Conservation (phyloP, 139 green algal species). For the Haematococcus lacustris region DNA sequence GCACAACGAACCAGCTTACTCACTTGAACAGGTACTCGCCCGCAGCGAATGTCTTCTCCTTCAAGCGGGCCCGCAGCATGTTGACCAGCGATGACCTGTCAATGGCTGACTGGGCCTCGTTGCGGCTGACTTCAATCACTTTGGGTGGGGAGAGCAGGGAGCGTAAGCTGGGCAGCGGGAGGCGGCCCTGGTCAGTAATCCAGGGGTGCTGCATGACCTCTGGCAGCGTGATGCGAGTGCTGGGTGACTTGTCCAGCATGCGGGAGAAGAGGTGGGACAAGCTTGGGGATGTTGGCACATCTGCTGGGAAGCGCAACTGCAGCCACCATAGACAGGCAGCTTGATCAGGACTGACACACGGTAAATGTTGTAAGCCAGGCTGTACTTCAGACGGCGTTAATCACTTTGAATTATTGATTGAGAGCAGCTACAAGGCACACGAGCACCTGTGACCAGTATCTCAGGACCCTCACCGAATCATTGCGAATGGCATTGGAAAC, state of each 20-base stretch:
- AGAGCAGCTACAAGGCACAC: background rate
- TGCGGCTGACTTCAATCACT: background rate
- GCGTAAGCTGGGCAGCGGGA: background rate
- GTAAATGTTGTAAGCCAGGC: no score
- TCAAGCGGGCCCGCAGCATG: background rate
- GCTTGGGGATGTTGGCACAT: conserved; percentile 11
- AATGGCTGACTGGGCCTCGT: background rate
- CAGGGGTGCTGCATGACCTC: conserved; percentile 16
- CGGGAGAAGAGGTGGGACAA: conserved; percentile 55
- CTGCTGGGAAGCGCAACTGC: conserved; percentile 15
- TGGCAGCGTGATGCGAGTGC: conserved; percentile 43
- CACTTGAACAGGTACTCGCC: background rate
- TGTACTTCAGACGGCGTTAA: no score
- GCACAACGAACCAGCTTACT: background rate
- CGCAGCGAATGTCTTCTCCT: background rate
- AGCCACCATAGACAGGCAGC: background rate
- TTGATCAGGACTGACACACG: background rate
- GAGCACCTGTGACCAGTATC: background rate
- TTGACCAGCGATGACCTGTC: background rate
- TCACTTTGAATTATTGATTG: background rate
- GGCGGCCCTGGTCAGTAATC: background rate
- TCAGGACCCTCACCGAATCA: conserved; percentile 4
- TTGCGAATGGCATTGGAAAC: conserved; percentile 35
- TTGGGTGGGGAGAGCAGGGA: no score
- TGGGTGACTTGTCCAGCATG: conserved; percentile 75